Conservation (phyloP, 2,329 filamentous ascomycete genomes). For the Hirsutella thompsonii region DNA sequence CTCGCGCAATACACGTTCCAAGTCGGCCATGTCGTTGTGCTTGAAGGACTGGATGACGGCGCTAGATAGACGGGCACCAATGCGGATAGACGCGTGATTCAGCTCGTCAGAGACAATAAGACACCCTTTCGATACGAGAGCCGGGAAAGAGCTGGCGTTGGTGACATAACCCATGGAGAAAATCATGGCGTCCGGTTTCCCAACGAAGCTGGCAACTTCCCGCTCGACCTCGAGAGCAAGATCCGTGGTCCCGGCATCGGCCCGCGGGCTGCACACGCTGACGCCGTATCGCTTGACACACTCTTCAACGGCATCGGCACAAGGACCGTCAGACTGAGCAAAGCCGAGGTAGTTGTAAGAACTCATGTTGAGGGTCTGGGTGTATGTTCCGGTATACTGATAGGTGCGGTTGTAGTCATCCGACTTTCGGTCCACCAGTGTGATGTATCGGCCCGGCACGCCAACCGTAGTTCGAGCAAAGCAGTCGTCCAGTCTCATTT, state of each 20-base stretch:
- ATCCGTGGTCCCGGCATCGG: constrained; percentile 77
- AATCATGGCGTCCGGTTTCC: constrained; percentile 88
- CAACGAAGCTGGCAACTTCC: constrained; percentile 80
- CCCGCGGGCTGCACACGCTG: constrained; percentile 66
- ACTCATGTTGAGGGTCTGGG: constrained; percentile 95
- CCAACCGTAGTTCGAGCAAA: constrained; percentile 88
- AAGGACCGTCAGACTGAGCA: constrained; percentile 92
- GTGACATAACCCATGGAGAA: constrained; percentile 99
- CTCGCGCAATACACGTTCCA: constrained; percentile 79
- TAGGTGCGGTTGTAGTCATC: constrained; percentile 88
- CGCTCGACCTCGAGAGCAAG: constrained; percentile 81
- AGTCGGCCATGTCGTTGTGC: constrained; percentile 87
- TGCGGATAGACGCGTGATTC: constrained; percentile 95
- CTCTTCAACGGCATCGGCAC: constrained; percentile 84
- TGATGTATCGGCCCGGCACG: constrained; percentile 89
- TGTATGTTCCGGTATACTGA: constrained; percentile 76
- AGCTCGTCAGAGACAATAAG: constrained; percentile 94
- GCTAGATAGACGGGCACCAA: constrained; percentile 84
- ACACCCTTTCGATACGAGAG: constrained; percentile 82
- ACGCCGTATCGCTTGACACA: constrained; percentile 76
- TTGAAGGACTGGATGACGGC: constrained; percentile 94
- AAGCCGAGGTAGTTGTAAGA: constrained; percentile 99
- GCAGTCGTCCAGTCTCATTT: constrained; percentile 92
- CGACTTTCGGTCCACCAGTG: constrained; percentile 78
- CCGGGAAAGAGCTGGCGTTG: constrained; percentile 85